Base-by-base conservation (phyloP, 2,329 filamentous ascomycete genomes). In the Arthrobotrys pseudoclavata region DNA sequence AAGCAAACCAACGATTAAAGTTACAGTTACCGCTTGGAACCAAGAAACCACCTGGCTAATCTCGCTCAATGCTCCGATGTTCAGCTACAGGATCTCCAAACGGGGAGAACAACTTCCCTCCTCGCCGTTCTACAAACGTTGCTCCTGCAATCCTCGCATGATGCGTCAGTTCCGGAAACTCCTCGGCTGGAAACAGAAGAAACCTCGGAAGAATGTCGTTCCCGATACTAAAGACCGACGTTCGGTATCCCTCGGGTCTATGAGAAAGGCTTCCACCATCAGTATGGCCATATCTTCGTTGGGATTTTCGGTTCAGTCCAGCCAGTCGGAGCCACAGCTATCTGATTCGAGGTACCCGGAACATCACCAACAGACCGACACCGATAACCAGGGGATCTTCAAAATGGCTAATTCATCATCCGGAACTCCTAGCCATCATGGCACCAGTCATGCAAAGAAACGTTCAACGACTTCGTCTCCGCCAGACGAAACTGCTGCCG, bases 121-220 rank as follows among this genome's bases (percentile, higher is more conserved):
- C 37, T 62, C 64, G 18, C 22, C 53, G 2, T 57, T 55, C 20
- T 45, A 40, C 47, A 70, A 68, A 68, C 74, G 61, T 34, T 77
- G 74, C 50, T 77, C 74, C 24, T 77, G 74, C 52, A 77, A 77
- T 29, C 74, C 74, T 45, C 67, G 55, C 74, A 71, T 77, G 67
- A 77, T 77, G 74, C 74, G 74, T 61, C 74, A 77, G 74, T 77
- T 71, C 37, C 67, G 74, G 60, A 77, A 77, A 55, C 74, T 77
- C 67, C 74, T 77, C 61, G 67, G 74, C 15, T 77, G 74, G 74
- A 77, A 70, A 57, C 74, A 77, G 74, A 77, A 77, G 74, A 77
- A 77, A 42, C 74, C 74, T 26, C 74, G 74, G 42, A 77, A 77
- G 62, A 77, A 70, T 31, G 61, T 45, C 40, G 52, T 48, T 10